Percentiles rank a stretch among this genome's conserved stretches.
Evolutionary conservation across 2,329 filamentous ascomycete genomes (phyloP).

Genomic region (Ceratocystis cubensis): DNA sequence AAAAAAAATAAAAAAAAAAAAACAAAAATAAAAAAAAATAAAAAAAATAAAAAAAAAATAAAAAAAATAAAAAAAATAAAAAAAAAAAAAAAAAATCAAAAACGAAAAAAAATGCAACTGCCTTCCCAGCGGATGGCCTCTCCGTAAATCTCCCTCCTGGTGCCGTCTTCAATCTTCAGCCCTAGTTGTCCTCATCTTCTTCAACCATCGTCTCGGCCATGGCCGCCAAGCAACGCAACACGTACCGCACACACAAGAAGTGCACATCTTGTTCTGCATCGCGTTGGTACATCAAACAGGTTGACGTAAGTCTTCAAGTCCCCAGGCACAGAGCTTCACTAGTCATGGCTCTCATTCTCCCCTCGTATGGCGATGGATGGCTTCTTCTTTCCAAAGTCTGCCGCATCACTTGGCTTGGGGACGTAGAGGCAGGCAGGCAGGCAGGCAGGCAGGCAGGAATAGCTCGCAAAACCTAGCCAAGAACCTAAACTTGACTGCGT

Average conservation of each 20-base stretch:
- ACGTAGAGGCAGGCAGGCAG: not conserved
- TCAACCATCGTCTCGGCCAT: not conserved
- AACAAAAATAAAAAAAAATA: too few relatives aligned
- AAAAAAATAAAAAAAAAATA: too few relatives aligned
- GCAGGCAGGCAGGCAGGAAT: not conserved
- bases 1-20: too few relatives aligned
- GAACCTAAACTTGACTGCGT: too few relatives aligned
- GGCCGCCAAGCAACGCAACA: too few relatives aligned
- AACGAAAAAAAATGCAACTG: too few relatives aligned
- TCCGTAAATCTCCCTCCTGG: not conserved
- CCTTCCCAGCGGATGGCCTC: not conserved
- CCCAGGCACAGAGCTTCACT: not conserved
- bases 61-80: too few relatives aligned
- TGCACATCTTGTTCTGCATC: not conserved
- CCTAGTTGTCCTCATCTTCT: not conserved
- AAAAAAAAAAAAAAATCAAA: too few relatives aligned
- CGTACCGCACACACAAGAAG: not conserved
- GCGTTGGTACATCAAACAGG: constrained; percentile 3
- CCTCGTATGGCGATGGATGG: not conserved
- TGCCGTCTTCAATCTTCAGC: not conserved
- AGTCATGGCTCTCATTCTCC: too few relatives aligned
- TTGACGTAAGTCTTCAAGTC: not conserved
- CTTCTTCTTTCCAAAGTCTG: not conserved
- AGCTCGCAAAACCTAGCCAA: not conserved
- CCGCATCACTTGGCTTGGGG: not conserved